phyloP scores from a whole-genome alignment of 2,329 filamentous ascomycete genomes.

The Aureobasidium namibiae region DNA sequence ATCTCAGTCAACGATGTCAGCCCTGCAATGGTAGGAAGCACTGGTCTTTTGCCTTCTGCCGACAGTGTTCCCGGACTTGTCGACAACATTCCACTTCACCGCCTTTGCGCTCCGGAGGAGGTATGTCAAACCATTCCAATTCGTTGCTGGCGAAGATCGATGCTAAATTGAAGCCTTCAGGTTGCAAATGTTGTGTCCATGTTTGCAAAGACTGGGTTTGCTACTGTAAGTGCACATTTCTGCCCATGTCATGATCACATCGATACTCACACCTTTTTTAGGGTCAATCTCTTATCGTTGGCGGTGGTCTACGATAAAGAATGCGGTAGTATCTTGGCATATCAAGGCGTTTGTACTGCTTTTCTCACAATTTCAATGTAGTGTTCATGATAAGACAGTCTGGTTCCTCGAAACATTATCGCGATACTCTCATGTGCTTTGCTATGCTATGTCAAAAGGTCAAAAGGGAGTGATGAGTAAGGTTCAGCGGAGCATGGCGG shows the following conservation, averaged over 20 bases:
- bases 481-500: too few relatives aligned
- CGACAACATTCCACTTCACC: constrained; percentile 50
- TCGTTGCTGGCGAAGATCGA: neutral
- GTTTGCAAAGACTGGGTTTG: constrained; percentile 50
- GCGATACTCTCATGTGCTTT: neutral
- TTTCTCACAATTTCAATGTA: neutral
- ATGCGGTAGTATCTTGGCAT: neutral
- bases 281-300: constrained; percentile 6
- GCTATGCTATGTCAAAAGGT: neutral
- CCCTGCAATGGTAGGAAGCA: constrained; percentile 55
- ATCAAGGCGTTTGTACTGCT: neutral
- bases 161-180: constrained; percentile 39
- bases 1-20: constrained; percentile 63
- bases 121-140: constrained; percentile 23
- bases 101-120: constrained; percentile 51
- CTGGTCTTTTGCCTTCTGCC: constrained; percentile 51
- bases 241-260: neutral
- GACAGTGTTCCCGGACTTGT: constrained; percentile 45
- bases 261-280: neutral
- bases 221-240: neutral
- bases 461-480: neutral
- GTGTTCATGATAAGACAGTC: neutral
- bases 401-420: neutral
- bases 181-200: constrained; percentile 54
- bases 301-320: neutral